These are phyloP conservation scores for Flagelloscypha sp. DNA, from an alignment of 768 basidiomycete species.

Conservation along the genomic window DNA sequence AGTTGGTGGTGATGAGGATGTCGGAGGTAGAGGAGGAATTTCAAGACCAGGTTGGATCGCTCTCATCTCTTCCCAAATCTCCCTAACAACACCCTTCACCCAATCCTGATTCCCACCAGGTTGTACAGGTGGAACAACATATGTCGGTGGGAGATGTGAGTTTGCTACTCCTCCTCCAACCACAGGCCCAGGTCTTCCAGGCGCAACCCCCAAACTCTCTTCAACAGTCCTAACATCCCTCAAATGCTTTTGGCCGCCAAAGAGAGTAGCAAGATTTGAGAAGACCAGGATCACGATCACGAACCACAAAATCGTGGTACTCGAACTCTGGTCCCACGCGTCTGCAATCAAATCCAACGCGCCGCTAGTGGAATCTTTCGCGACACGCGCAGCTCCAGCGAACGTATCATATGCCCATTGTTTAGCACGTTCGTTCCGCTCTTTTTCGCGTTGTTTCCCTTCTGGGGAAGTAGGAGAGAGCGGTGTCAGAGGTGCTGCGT, in stretches of 20 bases:
- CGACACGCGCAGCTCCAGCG: slow-evolving; percentile 68
- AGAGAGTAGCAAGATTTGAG: slow-evolving; percentile 72
- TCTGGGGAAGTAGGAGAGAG: slow-evolving; percentile 10
- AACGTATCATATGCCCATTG: slow-evolving; percentile 90
- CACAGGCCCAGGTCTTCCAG: slow-evolving; percentile 36
- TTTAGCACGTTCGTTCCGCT: slow-evolving; percentile 62
- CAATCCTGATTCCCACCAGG: slow-evolving; percentile 72
- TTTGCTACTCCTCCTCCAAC: slow-evolving; percentile 53
- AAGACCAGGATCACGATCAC: slow-evolving; percentile 66
- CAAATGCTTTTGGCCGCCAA: slow-evolving; percentile 29
- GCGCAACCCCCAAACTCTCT: slow-evolving; percentile 41
- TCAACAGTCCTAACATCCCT: slow-evolving; percentile 24
- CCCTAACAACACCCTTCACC: slow-evolving; percentile 64
- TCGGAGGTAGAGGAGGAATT: too few relatives aligned
- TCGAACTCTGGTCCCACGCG: slow-evolving; percentile 70
- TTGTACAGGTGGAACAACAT: too few relatives aligned
- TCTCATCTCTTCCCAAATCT: slow-evolving; percentile 70
- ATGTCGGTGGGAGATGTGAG: too few relatives aligned
- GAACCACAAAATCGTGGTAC: slow-evolving; percentile 63
- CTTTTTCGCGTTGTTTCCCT: slow-evolving; percentile 52
- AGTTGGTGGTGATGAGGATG: too few relatives aligned
- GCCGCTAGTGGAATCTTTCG: slow-evolving; percentile 56
- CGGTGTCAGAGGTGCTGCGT: slow-evolving; percentile 7
- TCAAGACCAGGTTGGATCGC: too few relatives aligned
- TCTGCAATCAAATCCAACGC: slow-evolving; percentile 74